These are phyloP conservation scores for Lodderomyces elongisporus DNA, from an alignment of 1,139 yeast species.

Conservation along the genomic window DNA sequence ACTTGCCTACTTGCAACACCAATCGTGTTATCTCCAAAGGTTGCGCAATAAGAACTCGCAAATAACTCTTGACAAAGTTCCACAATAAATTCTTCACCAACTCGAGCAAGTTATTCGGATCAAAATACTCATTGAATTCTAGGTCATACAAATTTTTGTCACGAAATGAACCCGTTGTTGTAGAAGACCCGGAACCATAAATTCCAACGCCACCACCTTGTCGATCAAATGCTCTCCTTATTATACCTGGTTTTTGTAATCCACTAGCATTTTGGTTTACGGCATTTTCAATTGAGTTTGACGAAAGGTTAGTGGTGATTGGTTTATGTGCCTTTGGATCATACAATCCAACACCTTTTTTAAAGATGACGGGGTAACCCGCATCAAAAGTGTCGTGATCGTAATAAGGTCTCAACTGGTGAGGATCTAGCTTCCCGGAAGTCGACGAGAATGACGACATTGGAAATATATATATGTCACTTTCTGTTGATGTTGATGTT, in stretches of 20 bases:
- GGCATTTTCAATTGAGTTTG: constrained; percentile 15
- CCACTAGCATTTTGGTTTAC: constrained; percentile 7
- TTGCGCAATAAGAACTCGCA: constrained; percentile 65
- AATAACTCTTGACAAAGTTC: constrained; percentile 64
- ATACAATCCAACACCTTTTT: constrained; percentile 57
- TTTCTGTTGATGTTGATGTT: no score
- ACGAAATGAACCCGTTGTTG: constrained; percentile 5
- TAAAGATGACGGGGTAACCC: constrained; percentile 57
- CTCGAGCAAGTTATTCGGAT: constrained; percentile 51
- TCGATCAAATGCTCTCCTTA: constrained; percentile 11
- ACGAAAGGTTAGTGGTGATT: constrained; percentile 22
- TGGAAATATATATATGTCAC: neutral
- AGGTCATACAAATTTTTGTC: constrained; percentile 55
- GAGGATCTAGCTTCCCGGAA: constrained; percentile 9
- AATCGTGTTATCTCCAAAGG: constrained; percentile 85
- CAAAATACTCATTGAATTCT: constrained; percentile 65
- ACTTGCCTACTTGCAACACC: constrained; percentile 74
- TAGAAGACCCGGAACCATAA: constrained; percentile 2
- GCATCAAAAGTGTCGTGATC: constrained; percentile 66
- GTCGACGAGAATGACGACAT: constrained; percentile 3
- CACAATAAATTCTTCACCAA: constrained; percentile 48
- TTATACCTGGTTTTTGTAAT: constrained; percentile 8
- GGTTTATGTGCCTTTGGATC: constrained; percentile 36
- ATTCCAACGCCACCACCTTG: constrained; percentile 15
- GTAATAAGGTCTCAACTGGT: constrained; percentile 60